Conservation (phyloP, 2,329 filamentous ascomycete species). For the Arthrobotrys sinensis region DNA sequence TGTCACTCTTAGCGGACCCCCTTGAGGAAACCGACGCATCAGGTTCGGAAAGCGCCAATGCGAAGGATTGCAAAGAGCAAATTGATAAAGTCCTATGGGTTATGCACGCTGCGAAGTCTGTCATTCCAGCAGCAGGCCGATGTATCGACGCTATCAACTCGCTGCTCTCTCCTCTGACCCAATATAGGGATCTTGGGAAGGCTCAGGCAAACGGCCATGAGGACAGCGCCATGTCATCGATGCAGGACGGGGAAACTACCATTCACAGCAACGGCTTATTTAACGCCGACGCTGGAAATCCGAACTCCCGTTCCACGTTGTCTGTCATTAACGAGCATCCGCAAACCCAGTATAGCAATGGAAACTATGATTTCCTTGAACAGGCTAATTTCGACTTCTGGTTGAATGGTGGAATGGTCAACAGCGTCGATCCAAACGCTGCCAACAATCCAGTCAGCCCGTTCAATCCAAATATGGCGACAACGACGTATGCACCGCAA, state of each 20-base stretch:
- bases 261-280: conserved; percentile 47
- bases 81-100: conserved; percentile 59
- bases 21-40: conserved; percentile 46
- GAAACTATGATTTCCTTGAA: conserved; percentile 57
- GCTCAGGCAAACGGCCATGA: conserved; percentile 27
- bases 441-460: conserved; percentile 52
- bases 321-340: conserved; percentile 49
- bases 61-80: conserved; percentile 57
- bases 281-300: conserved; percentile 30
- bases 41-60: conserved; percentile 54
- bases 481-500: conserved; percentile 31
- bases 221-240: conserved; percentile 49
- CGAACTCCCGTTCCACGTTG: conserved; percentile 32
- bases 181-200: conserved; percentile 35
- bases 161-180: conserved; percentile 46
- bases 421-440: conserved; percentile 50
- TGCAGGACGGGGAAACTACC: conserved; percentile 44
- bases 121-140: conserved; percentile 52
- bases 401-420: conserved; percentile 58
- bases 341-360: conserved; percentile 41
- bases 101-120: conserved; percentile 54
- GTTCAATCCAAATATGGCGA: conserved; percentile 42
- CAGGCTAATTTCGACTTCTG: conserved; percentile 60
- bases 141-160: conserved; percentile 58
- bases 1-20: conserved; percentile 50